Percentiles rank a stretch among this genome's conserved stretches.
Conservation (phyloP, 2,329 filamentous ascomycete species). For the Aspergillus versicolor region DNA sequence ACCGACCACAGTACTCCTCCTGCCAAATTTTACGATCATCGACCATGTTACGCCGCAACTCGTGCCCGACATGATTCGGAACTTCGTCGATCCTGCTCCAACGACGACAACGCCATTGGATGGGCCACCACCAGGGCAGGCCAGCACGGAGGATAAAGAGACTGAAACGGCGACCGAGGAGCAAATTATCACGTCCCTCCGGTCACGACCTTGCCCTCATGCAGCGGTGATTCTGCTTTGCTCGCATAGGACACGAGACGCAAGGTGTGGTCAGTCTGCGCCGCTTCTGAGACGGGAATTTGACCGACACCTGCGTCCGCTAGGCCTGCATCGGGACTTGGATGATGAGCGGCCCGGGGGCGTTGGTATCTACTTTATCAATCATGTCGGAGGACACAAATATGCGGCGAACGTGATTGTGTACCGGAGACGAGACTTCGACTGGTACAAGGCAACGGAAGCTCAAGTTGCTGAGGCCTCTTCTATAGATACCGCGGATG, state of each 20-base stretch:
- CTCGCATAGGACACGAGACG: conserved; percentile 91
- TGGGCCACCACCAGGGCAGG: conserved; percentile 30
- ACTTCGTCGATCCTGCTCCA: conserved; percentile 66
- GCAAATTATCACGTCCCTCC: conserved; percentile 44
- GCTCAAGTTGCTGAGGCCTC: conserved; percentile 30
- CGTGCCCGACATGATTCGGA: conserved; percentile 68
- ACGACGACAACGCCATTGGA: conserved; percentile 71
- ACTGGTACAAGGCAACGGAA: conserved; percentile 29
- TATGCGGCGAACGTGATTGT: conserved; percentile 93
- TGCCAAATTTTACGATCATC: conserved; percentile 80
- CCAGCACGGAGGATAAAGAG: conserved; percentile 24
- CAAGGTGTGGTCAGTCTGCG: conserved; percentile 89
- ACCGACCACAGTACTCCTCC: conserved; percentile 77
- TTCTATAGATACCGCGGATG: conserved; percentile 32
- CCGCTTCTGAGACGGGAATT: conserved; percentile 86
- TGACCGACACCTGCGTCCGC: conserved; percentile 79
- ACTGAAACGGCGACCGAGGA: conserved; percentile 20
- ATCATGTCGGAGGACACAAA: conserved; percentile 94
- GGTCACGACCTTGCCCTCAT: conserved; percentile 72
- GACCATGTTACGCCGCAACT: conserved; percentile 77
- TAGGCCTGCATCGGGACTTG: conserved; percentile 82
- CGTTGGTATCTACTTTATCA: conserved; percentile 95
- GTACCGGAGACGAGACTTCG: conserved; percentile 63
- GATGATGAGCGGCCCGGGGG: conserved; percentile 87
- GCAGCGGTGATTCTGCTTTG: conserved; percentile 86